These are phyloP conservation scores for Blechomonas ayalai DNA, from an alignment of 208 protist genomes.

Conservation along the genomic window DNA sequence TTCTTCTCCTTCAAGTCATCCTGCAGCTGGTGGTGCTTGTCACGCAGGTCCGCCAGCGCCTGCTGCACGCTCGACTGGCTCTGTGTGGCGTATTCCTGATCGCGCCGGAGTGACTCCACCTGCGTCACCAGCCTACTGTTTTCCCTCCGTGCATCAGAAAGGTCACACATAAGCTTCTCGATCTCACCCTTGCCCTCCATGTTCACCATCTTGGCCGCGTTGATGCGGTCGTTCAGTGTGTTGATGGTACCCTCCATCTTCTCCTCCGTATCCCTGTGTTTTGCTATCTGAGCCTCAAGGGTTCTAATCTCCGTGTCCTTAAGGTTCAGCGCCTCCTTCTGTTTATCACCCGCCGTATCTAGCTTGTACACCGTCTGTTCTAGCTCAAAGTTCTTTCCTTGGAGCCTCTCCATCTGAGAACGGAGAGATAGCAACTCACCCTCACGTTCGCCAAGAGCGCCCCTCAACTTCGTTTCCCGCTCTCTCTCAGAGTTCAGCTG, in stretches of 20 bases:
- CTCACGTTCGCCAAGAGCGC: slow-evolving; percentile 15
- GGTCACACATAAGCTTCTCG: slow-evolving; percentile 51
- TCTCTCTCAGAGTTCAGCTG: slow-evolving; percentile 32
- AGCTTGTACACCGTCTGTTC: slow-evolving; percentile 68
- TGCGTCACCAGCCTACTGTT: slow-evolving; percentile 37
- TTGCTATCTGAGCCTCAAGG: slow-evolving; percentile 33
- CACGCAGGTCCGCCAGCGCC: slow-evolving; percentile 36
- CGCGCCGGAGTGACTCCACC: slow-evolving; percentile 40
- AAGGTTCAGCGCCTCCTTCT: slow-evolving; percentile 43
- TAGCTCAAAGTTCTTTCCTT: slow-evolving; percentile 49
- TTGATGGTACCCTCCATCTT: slow-evolving; percentile 55
- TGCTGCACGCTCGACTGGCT: slow-evolving; percentile 37
- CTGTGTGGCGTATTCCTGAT: slow-evolving; percentile 30
- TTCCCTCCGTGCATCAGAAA: slow-evolving; percentile 42
- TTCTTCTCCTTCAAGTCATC: slow-evolving; percentile 57
- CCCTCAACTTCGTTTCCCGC: slow-evolving; percentile 15
- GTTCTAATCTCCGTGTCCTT: slow-evolving; percentile 74
- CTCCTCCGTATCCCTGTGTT: slow-evolving; percentile 41
- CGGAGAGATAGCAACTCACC: slow-evolving; percentile 27
- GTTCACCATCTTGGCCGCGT: slow-evolving; percentile 58
- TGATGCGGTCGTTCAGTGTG: slow-evolving; percentile 65
- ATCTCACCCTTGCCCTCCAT: slow-evolving; percentile 51
- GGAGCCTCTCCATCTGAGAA: slow-evolving; percentile 35
- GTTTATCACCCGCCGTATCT: slow-evolving; percentile 52
- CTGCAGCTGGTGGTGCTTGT: slow-evolving; percentile 30